These are phyloP conservation scores for Circinella umbellata DNA, from an alignment of 371 early-diverging fungal species.

Conservation along the genomic window DNA sequence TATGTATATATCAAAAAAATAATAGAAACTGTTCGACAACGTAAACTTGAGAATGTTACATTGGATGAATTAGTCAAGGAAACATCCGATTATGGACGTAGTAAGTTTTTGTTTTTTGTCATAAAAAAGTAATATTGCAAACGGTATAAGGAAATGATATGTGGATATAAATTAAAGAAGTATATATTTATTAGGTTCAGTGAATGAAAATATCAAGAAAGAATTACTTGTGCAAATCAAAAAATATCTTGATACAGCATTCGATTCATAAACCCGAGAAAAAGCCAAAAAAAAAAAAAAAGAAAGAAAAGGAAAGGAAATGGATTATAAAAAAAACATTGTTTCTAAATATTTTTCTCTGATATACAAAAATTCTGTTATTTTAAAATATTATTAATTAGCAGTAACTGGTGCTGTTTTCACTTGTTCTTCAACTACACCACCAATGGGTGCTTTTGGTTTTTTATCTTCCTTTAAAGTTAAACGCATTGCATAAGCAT, in stretches of 20 bases:
- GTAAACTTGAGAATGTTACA: slow-evolving; percentile 18
- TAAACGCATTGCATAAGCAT: slow-evolving; percentile 84
- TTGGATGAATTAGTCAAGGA: slow-evolving; percentile 23
- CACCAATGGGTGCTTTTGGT: slow-evolving; percentile 25
- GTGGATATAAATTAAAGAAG: neutral
- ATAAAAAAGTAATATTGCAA: no score
- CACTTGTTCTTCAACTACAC: slow-evolving; percentile 39
- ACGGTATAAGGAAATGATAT: neutral
- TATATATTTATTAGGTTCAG: slow-evolving; percentile 10
- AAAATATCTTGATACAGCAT: slow-evolving; percentile 18
- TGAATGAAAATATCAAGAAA: slow-evolving; percentile 26
- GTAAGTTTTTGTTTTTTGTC: slow-evolving; percentile 9
- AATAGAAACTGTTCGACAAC: slow-evolving; percentile 20
- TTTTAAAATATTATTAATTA: slow-evolving; percentile 7
- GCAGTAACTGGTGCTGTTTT: slow-evolving; percentile 35
- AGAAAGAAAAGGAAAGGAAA: no score
- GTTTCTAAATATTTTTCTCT: neutral
- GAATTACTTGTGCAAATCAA: slow-evolving; percentile 27
- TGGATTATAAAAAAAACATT: no score
- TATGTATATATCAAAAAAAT: neutral
- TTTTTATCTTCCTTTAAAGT: slow-evolving; percentile 46
- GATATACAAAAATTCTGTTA: neutral
- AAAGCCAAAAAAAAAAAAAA: no score
- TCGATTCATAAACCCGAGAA: neutral
- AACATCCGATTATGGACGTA: slow-evolving; percentile 22